phyloP scores from a whole-genome alignment of 345 rosid genomes.

The Salix udensis region DNA sequence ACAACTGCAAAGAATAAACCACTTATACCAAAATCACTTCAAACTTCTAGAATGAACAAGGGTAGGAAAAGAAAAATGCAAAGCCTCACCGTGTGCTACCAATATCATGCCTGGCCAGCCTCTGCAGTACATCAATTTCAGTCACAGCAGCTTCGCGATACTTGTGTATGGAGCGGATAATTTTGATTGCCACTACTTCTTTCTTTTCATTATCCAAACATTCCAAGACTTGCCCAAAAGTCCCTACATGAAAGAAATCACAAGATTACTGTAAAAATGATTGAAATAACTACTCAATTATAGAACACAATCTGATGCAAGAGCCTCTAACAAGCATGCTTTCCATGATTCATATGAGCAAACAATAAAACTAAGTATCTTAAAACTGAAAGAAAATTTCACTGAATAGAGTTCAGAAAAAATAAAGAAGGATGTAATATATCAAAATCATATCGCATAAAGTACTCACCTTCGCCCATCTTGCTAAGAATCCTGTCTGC shows the following conservation, averaged over 20 bases:
- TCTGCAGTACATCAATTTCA: conserved; percentile 29
- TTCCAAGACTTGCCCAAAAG: conserved; percentile 30
- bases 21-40: conserved; percentile 45
- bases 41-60: conserved; percentile 24
- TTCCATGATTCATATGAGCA: neutral
- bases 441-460: neutral
- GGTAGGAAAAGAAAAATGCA: neutral
- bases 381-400: neutral
- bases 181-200: conserved; percentile 26
- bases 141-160: conserved; percentile 35
- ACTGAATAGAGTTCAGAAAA: neutral
- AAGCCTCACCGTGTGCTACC: conserved; percentile 22
- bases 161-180: conserved; percentile 30
- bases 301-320: neutral
- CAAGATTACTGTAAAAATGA: neutral
- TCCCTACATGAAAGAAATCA: conserved; percentile 14
- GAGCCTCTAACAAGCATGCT: neutral
- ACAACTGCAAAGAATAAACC: conserved; percentile 37
- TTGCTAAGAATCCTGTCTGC: conserved; percentile 74
- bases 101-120: conserved; percentile 27
- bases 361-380: neutral
- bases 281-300: neutral
- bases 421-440: neutral
- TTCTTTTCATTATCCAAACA: conserved; percentile 26
- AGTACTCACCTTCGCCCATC: conserved; percentile 78